A percentile compares a stretch with the other conserved stretches of the same genome.
Conservation (phyloP, 371 early-diverging fungal species). For the Aphelidium insulamus region DNA sequence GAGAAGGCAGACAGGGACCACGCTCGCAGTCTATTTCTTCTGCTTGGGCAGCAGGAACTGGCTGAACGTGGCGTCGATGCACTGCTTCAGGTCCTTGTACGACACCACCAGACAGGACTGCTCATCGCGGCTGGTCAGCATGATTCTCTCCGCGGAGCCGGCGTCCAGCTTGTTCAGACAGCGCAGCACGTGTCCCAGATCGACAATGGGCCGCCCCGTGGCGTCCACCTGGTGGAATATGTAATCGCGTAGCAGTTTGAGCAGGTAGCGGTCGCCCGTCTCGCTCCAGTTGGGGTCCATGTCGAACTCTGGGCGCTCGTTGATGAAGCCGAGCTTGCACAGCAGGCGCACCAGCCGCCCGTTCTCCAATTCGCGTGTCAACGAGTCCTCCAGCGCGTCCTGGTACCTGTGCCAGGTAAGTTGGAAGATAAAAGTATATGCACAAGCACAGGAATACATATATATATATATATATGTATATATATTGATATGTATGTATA, state of each 20-base stretch:
- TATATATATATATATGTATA: too few relatives aligned
- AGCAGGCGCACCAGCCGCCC: constrained; percentile 59
- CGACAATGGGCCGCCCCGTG: constrained; percentile 54
- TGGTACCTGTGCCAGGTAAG: constrained; percentile 23
- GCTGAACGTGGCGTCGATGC: constrained; percentile 51
- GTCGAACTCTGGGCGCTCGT: constrained; percentile 74
- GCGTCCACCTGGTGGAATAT: constrained; percentile 90
- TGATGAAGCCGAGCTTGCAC: constrained; percentile 74
- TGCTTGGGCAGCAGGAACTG: constrained; percentile 26
- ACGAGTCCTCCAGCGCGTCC: constrained; percentile 51
- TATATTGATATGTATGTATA: too few relatives aligned
- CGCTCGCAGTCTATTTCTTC: too few relatives aligned
- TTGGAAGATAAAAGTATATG: neutral
- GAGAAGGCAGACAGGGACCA: too few relatives aligned
- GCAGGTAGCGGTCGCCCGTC: constrained; percentile 82
- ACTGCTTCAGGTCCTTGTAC: constrained; percentile 72
- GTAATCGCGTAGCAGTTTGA: constrained; percentile 86
- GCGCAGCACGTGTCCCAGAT: constrained; percentile 76
- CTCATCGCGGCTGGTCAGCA: constrained; percentile 79
- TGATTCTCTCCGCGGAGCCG: constrained; percentile 71
- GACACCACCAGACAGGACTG: constrained; percentile 78
- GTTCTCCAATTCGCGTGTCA: constrained; percentile 65
- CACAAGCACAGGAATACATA: too few relatives aligned
- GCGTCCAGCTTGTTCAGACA: constrained; percentile 91
- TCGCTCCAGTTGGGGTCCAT: constrained; percentile 85